phyloP scores from a whole-genome alignment of 2,329 filamentous ascomycete species.

The Hypoxylon sp. region DNA sequence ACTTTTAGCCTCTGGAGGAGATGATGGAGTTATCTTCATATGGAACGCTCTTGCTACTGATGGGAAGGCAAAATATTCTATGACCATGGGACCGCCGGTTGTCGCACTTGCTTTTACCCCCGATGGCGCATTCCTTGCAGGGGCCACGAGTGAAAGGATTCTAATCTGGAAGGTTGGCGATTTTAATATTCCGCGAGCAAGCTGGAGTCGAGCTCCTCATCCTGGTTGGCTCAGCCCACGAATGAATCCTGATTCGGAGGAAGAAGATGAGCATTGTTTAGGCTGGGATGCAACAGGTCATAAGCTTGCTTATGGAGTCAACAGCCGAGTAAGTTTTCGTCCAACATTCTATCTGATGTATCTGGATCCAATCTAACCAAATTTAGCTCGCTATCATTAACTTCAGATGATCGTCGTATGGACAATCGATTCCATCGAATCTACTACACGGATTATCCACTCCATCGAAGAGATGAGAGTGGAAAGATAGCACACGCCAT shows the following conservation, averaged over 20 bases:
- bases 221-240: constrained; percentile 72
- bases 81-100: constrained; percentile 73
- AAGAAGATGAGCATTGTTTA: constrained; percentile 73
- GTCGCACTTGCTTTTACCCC: constrained; percentile 74
- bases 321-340: constrained; percentile 69
- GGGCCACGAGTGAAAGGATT: constrained; percentile 71
- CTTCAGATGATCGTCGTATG: constrained; percentile 59
- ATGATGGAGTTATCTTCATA: constrained; percentile 74
- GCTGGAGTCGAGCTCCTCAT: constrained; percentile 70
- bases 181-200: constrained; percentile 70
- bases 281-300: constrained; percentile 75
- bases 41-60: constrained; percentile 73
- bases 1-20: constrained; percentile 72
- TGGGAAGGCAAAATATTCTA: constrained; percentile 70
- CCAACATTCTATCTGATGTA: neutral
- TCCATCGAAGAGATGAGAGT: neutral
- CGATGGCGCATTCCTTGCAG: constrained; percentile 74
- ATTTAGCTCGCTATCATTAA: constrained; percentile 66
- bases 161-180: constrained; percentile 77
- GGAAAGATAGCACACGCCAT: neutral
- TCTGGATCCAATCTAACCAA: constrained; percentile 37
- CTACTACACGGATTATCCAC: neutral
- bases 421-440: neutral
- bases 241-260: constrained; percentile 66
- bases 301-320: constrained; percentile 74